Evolutionary conservation across 2,329 filamentous ascomycete genomes (phyloP), one percentile per base, ranked within the genome.

Genomic region (Stachybotrys chlorohalonatus): DNA sequence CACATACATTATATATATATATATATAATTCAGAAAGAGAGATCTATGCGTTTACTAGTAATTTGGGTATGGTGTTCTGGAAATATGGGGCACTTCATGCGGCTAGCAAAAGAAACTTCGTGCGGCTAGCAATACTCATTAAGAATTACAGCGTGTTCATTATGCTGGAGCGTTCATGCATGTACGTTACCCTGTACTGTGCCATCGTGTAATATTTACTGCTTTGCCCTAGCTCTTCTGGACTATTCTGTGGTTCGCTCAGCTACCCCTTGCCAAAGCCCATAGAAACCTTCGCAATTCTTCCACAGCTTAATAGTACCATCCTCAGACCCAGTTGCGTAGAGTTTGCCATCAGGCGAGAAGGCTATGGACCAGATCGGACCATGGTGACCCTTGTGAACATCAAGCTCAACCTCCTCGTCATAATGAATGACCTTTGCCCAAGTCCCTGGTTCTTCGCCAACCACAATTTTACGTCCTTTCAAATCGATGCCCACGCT

Each of bases 351-450:
- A 66, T 99, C 94, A 0, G 94, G 94, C 0, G 92, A 94, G 71
- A 96, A 99, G 55, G 87, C 87, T 56, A 95, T 85, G 6, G 91
- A 96, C 94, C 94, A 99, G 58, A 99, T 94, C 1, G 93, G 93
- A 1, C 94, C 94, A 66, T 99, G 94, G 63, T 99, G 94, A 30
- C 94, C 94, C 73, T 96, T 96, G 74, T 95, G 90, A 11, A 93
- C 87, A 68, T 97, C 94, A 48, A 96, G 75, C 70, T 96, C 91
- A 60, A 82, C 80, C 62, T 87, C 87, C 52, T 86, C 85, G 56
- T 96, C 90, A 72, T 91, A 93, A 64, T 91, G 84, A 74, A 95
- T 95, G 6, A 97, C 88, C 57, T 90, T 85, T n/a, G 94, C 93
- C 93, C 93, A 99, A 0, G 94, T 97, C 66, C 96, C 93, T 46